Conservation (phyloP, 2,329 filamentous ascomycete species). For the Chrysoporthe cubensis region DNA sequence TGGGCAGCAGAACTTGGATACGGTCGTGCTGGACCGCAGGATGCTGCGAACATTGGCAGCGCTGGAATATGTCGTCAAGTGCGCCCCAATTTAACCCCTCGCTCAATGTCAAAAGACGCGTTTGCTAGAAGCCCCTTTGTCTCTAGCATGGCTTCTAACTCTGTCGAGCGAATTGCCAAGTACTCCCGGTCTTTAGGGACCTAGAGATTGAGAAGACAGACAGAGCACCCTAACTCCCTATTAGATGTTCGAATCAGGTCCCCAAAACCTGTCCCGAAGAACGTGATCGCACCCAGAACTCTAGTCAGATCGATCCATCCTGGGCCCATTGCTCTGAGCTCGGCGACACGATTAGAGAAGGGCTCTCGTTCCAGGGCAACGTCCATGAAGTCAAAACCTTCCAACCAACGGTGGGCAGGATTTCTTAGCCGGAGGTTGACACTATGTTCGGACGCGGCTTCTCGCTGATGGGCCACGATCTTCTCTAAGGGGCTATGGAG, state of each 20-base stretch:
- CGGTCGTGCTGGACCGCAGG: not conserved
- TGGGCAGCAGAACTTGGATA: conserved; percentile 9
- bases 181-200: conserved; percentile 23
- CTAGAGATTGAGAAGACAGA: conserved; percentile 4
- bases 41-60: conserved; percentile 19
- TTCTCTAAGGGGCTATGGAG: conserved; percentile 37
- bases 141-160: conserved; percentile 24
- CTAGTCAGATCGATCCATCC: conserved; percentile 40
- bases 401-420: conserved; percentile 32
- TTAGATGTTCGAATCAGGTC: conserved; percentile 28
- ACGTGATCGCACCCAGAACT: conserved; percentile 33
- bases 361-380: conserved; percentile 32
- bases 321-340: conserved; percentile 29
- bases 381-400: conserved; percentile 38
- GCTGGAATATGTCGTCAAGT: conserved; percentile 27
- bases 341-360: conserved; percentile 31
- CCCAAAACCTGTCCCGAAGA: conserved; percentile 33
- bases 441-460: conserved; percentile 24
- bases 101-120: conserved; percentile 21
- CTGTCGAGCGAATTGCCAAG: conserved; percentile 24
- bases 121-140: conserved; percentile 16
- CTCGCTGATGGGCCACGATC: conserved; percentile 34
- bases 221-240: not conserved
- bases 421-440: conserved; percentile 25
- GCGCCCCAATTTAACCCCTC: conserved; percentile 30